A percentile compares a stretch with the other conserved stretches of the same genome.
Conservation (phyloP, 2,329 filamentous ascomycete species). For the Chrysosporium queenslandicum region DNA sequence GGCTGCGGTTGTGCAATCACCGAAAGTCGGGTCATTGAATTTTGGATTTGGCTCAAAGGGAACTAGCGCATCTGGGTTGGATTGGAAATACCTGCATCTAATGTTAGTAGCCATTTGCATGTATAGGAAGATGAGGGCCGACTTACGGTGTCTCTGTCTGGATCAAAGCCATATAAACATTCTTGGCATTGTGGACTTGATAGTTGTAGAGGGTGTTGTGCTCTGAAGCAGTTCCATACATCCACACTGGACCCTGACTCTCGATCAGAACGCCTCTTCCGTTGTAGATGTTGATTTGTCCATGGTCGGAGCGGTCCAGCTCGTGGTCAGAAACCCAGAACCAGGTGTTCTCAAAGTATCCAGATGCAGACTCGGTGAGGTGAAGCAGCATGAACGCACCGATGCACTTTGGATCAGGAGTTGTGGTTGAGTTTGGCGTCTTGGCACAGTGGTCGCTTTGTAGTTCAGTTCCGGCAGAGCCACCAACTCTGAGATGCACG, state of each 20-base stretch:
- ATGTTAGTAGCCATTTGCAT: background rate
- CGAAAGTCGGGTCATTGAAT: slow-evolving; percentile 43
- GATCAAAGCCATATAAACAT: slow-evolving; percentile 72
- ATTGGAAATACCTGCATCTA: slow-evolving; percentile 53
- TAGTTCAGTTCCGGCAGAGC: slow-evolving; percentile 70
- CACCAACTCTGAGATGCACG: slow-evolving; percentile 87
- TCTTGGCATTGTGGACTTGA: slow-evolving; percentile 64
- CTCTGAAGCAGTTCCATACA: slow-evolving; percentile 62
- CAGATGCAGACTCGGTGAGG: slow-evolving; percentile 47
- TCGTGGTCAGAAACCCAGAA: slow-evolving; percentile 88
- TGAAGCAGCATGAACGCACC: slow-evolving; percentile 60
- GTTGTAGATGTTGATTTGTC: slow-evolving; percentile 66
- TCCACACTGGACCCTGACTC: slow-evolving; percentile 56
- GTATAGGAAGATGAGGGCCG: background rate
- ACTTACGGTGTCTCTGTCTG: slow-evolving; percentile 81
- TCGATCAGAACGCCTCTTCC: slow-evolving; percentile 76
- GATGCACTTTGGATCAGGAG: slow-evolving; percentile 56
- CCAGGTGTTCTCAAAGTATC: slow-evolving; percentile 83
- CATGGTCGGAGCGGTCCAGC: slow-evolving; percentile 62
- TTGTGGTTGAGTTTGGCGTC: slow-evolving; percentile 54
- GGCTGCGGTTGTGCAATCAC: slow-evolving; percentile 43
- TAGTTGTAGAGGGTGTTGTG: slow-evolving; percentile 64
- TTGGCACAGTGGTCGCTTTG: slow-evolving; percentile 72
- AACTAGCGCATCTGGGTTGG: slow-evolving; percentile 62
- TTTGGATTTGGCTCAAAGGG: slow-evolving; percentile 33